These are phyloP conservation scores for Xylaria sp. DNA, from an alignment of 2,329 filamentous ascomycete genomes.

Conservation along the genomic window DNA sequence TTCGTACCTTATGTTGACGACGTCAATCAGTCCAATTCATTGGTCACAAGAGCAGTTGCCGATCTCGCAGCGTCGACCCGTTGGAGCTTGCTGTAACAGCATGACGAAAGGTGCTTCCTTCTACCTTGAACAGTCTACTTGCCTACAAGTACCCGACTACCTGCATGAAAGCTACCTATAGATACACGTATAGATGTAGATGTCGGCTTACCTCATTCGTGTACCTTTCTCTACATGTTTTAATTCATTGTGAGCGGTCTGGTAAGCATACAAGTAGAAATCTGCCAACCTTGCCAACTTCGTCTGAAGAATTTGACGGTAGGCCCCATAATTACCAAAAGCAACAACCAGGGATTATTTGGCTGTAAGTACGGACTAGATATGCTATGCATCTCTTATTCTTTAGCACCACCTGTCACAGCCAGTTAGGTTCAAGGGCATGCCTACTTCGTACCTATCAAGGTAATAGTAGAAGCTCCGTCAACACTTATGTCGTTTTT, in stretches of 20 bases:
- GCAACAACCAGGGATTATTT: no score
- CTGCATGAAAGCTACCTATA: not conserved
- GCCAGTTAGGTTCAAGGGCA: not conserved
- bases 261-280: no score
- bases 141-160: not conserved
- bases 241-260: no score
- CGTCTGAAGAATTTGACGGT: no score
- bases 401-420: not conserved
- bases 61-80: slow-evolving; percentile 31
- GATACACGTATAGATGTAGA: not conserved
- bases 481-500: not conserved
- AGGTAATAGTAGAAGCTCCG: no score
- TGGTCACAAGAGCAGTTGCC: slow-evolving; percentile 38
- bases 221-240: not conserved
- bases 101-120: not conserved
- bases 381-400: not conserved
- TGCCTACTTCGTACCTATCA: not conserved
- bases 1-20: no score
- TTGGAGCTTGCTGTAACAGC: not conserved
- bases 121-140: not conserved
- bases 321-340: not conserved
- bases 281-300: no score
- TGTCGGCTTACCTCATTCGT: not conserved
- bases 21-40: slow-evolving; percentile 22
- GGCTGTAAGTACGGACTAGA: no score